A percentile compares a stretch with the other conserved stretches of the same genome.
phyloP scores from a whole-genome alignment of 345 rosid genomes.

The Cardamine resedifolia region DNA sequence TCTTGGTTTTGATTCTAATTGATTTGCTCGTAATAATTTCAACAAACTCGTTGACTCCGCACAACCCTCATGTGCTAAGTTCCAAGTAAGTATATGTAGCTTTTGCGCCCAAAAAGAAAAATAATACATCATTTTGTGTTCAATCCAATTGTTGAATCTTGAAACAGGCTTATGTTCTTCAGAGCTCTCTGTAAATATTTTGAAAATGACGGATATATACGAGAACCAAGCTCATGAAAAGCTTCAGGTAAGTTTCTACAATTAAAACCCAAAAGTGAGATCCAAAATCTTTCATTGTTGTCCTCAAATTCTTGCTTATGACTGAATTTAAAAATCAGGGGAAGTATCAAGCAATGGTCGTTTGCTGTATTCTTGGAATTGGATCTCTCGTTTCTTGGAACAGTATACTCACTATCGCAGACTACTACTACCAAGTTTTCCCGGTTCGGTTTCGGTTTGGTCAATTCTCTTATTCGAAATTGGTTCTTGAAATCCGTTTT shows the following conservation, averaged over 20 bases:
- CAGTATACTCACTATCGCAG: constrained; percentile 80
- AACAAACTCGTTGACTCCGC: constrained; percentile 25
- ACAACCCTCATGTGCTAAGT: constrained; percentile 15
- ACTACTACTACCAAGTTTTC: constrained; percentile 73
- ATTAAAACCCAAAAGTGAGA: constrained; percentile 11
- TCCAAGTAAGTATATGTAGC: constrained; percentile 8
- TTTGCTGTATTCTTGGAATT: constrained; percentile 78
- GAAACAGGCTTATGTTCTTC: constrained; percentile 65
- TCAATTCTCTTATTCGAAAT: not conserved
- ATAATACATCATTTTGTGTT: not conserved
- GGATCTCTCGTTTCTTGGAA: constrained; percentile 83
- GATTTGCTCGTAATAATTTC: not conserved
- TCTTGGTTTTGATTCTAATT: constrained; percentile 21
- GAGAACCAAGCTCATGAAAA: constrained; percentile 25
- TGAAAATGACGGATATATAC: constrained; percentile 16
- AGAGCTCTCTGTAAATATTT: constrained; percentile 34
- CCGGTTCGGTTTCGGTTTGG: constrained; percentile 43
- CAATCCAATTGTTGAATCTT: constrained; percentile 4
- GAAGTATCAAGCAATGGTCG: constrained; percentile 50
- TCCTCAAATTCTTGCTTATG: constrained; percentile 11
- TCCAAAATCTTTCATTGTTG: not conserved
- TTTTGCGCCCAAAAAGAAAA: not conserved
- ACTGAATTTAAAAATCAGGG: constrained; percentile 47
- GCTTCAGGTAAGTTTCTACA: constrained; percentile 26
- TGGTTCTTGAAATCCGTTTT: not conserved